Conservation (phyloP, 2,329 filamentous ascomycete genomes). For the Lanzia echinophila region DNA sequence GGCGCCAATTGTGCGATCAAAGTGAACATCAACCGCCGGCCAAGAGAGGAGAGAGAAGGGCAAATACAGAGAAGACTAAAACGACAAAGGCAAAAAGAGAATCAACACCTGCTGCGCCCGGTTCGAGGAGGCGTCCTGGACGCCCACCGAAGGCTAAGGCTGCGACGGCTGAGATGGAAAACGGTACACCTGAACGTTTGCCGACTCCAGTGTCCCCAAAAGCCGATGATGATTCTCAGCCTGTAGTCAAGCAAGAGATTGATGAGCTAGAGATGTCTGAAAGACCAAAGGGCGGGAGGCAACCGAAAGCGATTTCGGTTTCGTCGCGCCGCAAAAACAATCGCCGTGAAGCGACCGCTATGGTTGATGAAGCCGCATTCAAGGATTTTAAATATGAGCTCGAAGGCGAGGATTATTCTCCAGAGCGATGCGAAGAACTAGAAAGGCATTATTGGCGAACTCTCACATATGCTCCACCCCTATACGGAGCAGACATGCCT, state of each 20-base stretch:
- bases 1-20: conserved; percentile 88
- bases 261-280: conserved; percentile 41
- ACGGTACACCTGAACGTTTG: conserved; percentile 39
- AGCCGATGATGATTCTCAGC: conserved; percentile 31
- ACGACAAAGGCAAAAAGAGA: conserved; percentile 27
- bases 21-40: conserved; percentile 94
- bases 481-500: conserved; percentile 95
- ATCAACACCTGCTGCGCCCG: conserved; percentile 11
- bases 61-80: conserved; percentile 32
- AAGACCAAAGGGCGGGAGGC: conserved; percentile 36
- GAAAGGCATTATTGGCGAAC: conserved; percentile 97
- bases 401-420: conserved; percentile 77
- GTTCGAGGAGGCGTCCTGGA: conserved; percentile 17
- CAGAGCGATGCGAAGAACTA: conserved; percentile 87
- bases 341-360: conserved; percentile 67
- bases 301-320: conserved; percentile 57
- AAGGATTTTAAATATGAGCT: conserved; percentile 86
- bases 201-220: conserved; percentile 47
- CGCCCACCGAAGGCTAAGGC: conserved; percentile 22
- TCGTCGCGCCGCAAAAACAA: conserved; percentile 85
- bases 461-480: conserved; percentile 84
- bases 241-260: conserved; percentile 26
- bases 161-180: conserved; percentile 27
- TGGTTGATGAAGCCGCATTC: conserved; percentile 85
- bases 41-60: conserved; percentile 72